Evolutionary conservation across 805 yeast genomes (phyloP), one percentile per base, ranked within the genome.

Genomic region (Pachysolen tannophilus): DNA sequence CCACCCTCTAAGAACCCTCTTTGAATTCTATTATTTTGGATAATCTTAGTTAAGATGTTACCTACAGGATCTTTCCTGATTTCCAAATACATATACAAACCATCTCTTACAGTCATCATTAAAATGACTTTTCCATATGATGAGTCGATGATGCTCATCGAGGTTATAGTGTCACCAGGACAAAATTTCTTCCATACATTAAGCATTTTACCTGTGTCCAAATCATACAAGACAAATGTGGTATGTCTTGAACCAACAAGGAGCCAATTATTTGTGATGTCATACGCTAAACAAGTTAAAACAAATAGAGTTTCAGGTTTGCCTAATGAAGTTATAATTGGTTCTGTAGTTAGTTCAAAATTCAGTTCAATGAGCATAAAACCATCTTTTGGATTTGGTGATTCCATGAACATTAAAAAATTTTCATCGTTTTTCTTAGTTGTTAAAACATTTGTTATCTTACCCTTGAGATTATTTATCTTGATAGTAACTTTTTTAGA

Each of bases 1-100:
- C 80, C 74, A 0, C 95, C 95, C 55, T 90, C 97, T 9, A 90
- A 57, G 41, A 81, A 82, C 0, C 96, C 95, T 42, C 75, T 73
- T 25, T 83, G 69, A 6, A 82, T 56, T 45, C 75, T 75, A 52
- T 83, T 85, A 15, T 74, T 65, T 34, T 72, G 80, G 8, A 68
- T 45, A 3, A 68, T 53, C 6, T 48, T 24, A 21, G 43, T 50
- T 30, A 43, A 27, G 31, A 43, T 33, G n/a, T 38, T 34, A 8
- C 41, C 24, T 5, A 34, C 19, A 17, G 44, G 43, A 25, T 36
- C 28, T 0, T 35, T 37, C 7, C 20, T 4, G 8, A 64, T 45
- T 33, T 53, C 38, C 20, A 66, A 38, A 41, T 71, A 64, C 46
- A 69, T 55, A 46, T 78, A 82, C 20, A 61, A 66, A 1, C 90